These are phyloP conservation scores for Gaillardinia entomophila DNA, from an alignment of 805 yeast genomes.

Conservation along the genomic window DNA sequence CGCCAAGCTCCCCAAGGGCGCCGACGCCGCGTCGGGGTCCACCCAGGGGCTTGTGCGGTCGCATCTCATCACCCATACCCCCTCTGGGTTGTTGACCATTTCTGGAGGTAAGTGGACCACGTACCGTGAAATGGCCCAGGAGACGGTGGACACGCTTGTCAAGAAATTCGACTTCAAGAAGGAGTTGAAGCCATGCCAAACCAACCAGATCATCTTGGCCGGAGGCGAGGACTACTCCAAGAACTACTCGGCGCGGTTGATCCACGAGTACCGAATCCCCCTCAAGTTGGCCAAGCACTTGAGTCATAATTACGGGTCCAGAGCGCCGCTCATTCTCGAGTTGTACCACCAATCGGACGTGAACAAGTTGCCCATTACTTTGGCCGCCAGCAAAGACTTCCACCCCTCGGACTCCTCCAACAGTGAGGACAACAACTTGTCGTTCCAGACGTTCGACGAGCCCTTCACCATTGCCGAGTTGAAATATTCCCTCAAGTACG, in stretches of 20 bases:
- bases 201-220: slow-evolving; percentile 50
- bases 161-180: slow-evolving; percentile 36
- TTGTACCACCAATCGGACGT: slow-evolving; percentile 46
- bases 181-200: slow-evolving; percentile 42
- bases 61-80: slow-evolving; percentile 71
- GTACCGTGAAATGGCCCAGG: slow-evolving; percentile 96
- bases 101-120: slow-evolving; percentile 99
- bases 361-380: slow-evolving; percentile 62
- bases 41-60: slow-evolving; percentile 91
- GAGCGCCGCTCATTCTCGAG: slow-evolving; percentile 71
- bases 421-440: slow-evolving; percentile 30
- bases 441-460: slow-evolving; percentile 53
- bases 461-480: slow-evolving; percentile 92
- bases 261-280: slow-evolving; percentile 71
- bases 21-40: slow-evolving; percentile 34
- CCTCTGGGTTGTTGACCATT: slow-evolving; percentile 75
- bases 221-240: slow-evolving; percentile 82
- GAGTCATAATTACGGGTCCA: slow-evolving; percentile 82
- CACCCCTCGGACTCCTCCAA: slow-evolving; percentile 21
- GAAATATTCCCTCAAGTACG: slow-evolving; percentile 72
- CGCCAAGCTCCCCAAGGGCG: slow-evolving; percentile 40
- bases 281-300: slow-evolving; percentile 75
- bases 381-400: slow-evolving; percentile 37
- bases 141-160: slow-evolving; percentile 74
- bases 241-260: slow-evolving; percentile 69